These are phyloP conservation scores for Sphaerulina vaccinii DNA, from an alignment of 2,329 filamentous ascomycete species.

Conservation along the genomic window DNA sequence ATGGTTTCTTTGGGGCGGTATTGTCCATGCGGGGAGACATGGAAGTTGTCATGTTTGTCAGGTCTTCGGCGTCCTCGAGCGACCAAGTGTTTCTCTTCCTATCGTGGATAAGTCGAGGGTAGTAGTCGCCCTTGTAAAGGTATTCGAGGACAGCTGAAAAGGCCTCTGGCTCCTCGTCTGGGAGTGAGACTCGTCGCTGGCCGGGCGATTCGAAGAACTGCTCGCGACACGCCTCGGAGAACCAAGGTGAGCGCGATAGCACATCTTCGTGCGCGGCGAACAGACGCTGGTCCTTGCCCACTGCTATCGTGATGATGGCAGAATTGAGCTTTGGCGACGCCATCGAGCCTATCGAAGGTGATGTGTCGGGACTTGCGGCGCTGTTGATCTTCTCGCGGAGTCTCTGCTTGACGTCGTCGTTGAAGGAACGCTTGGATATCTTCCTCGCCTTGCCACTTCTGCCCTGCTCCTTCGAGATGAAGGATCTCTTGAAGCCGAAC, in stretches of 20 bases:
- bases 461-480: constrained; percentile 73
- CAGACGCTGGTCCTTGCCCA: constrained; percentile 80
- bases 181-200: constrained; percentile 74
- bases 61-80: constrained; percentile 66
- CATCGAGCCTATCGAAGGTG: constrained; percentile 36
- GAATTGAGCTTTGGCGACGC: constrained; percentile 55
- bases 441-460: constrained; percentile 84
- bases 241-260: constrained; percentile 80
- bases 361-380: constrained; percentile 46
- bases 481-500: constrained; percentile 78
- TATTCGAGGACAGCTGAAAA: constrained; percentile 94
- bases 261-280: constrained; percentile 96
- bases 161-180: constrained; percentile 82
- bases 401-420: constrained; percentile 80
- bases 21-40: constrained; percentile 53
- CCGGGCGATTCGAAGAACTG: constrained; percentile 65
- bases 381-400: constrained; percentile 77
- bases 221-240: constrained; percentile 59
- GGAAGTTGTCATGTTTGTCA: constrained; percentile 39
- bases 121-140: constrained; percentile 96
- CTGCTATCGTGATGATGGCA: constrained; percentile 81
- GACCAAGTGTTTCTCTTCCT: constrained; percentile 81
- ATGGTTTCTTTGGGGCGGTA: constrained; percentile 34
- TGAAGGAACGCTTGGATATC: constrained; percentile 70
- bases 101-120: constrained; percentile 82